Conservation (phyloP, 768 basidiomycete genomes). For the Boletus rufocinnamomeus region DNA sequence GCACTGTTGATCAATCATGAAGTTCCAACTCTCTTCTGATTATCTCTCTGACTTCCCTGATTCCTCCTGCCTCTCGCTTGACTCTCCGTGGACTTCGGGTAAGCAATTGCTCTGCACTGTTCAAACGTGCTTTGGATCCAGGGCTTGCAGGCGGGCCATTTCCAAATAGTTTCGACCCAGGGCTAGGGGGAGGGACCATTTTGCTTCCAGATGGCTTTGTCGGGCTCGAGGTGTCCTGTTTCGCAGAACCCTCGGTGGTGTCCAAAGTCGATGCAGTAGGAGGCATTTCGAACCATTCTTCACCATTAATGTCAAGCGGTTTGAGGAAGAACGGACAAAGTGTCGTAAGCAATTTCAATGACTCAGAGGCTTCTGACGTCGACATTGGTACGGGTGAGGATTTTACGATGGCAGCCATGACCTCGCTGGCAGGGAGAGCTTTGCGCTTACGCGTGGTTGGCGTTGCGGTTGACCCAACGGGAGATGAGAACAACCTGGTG, state of each 20-base stretch:
- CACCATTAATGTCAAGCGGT: conserved; percentile 58
- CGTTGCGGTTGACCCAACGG: conserved; percentile 51
- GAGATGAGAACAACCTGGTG: conserved; percentile 67
- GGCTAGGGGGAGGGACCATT: conserved; percentile 36
- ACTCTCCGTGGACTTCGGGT: conserved; percentile 74
- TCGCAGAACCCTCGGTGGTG: conserved; percentile 7
- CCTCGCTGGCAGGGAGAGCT: conserved; percentile 66
- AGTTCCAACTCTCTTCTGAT: conserved; percentile 78
- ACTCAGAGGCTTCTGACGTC: conserved; percentile 74
- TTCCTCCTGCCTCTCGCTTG: conserved; percentile 67
- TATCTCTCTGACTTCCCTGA: conserved; percentile 80
- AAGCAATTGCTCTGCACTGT: conserved; percentile 61
- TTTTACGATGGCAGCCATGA: conserved; percentile 69
- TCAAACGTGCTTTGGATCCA: conserved; percentile 49
- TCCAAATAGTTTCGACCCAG: conserved; percentile 37
- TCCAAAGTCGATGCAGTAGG: conserved; percentile 26
- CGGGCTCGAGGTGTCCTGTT: conserved; percentile 34
- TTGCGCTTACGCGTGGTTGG: conserved; percentile 69
- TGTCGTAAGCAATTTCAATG: conserved; percentile 60
- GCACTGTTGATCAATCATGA: conserved; percentile 47
- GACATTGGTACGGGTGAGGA: conserved; percentile 83
- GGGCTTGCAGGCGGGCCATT: conserved; percentile 48
- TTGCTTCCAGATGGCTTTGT: conserved; percentile 37
- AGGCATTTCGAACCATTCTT: conserved; percentile 56
- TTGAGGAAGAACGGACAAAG: conserved; percentile 83